These are phyloP conservation scores for Scutellaria galericulata DNA, from an alignment of 257 asterid genomes.

Conservation along the genomic window DNA sequence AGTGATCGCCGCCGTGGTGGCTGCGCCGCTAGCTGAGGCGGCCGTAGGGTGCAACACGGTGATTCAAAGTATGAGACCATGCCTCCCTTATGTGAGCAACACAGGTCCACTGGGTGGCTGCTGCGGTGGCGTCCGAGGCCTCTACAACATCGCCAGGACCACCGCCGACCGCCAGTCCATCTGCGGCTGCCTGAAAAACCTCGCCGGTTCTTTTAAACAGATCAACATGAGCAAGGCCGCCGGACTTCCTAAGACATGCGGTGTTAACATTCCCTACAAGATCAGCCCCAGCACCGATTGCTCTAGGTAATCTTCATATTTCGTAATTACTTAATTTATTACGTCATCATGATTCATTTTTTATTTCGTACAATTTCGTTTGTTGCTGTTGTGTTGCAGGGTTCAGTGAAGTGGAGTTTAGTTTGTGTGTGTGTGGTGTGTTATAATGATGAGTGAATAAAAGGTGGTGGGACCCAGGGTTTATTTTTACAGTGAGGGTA, in stretches of 20 bases:
- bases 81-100: constrained; percentile 45
- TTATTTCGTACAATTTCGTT: not conserved
- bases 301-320: constrained; percentile 41
- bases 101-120: constrained; percentile 42
- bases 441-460: constrained; percentile 11
- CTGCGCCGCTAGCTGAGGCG: constrained; percentile 39
- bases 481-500: constrained; percentile 21
- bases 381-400: constrained; percentile 24
- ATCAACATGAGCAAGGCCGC: constrained; percentile 44
- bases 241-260: constrained; percentile 53
- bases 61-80: constrained; percentile 12
- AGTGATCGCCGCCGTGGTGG: constrained; percentile 36
- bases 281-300: constrained; percentile 61
- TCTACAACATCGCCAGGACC: constrained; percentile 41
- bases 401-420: constrained; percentile 19
- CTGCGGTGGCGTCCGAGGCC: constrained; percentile 48
- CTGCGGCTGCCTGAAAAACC: constrained; percentile 49
- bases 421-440: not conserved
- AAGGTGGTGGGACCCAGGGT: constrained; percentile 5
- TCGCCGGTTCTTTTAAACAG: constrained; percentile 1
- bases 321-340: not conserved
- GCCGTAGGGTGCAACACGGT: constrained; percentile 46
- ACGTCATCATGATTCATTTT: too few relatives aligned
- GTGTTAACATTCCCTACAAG: constrained; percentile 55
- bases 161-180: constrained; percentile 49